Evolutionary conservation across 805 yeast genomes (phyloP), one percentile per base, ranked within the genome.

Genomic region (Saturnispora besseyi): DNA sequence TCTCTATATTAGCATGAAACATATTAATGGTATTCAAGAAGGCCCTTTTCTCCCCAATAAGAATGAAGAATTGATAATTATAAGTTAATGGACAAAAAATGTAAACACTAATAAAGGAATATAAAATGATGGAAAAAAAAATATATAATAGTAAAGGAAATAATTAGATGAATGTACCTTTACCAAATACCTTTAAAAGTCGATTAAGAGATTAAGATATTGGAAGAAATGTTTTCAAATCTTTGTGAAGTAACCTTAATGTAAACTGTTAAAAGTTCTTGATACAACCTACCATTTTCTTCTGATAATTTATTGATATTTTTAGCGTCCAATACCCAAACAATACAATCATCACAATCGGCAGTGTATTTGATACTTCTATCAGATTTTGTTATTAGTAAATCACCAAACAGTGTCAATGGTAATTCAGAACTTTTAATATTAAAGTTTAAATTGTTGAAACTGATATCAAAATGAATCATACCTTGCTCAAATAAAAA

Each of bases 161-260:
- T 15, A 31, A 9, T 10, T 29, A 18, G 7, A 32, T 38, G 26
- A 26, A 15, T 41, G 15, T 12, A 18, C 32, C 12, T 10, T 18
- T 33, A 4, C 8, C 12, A 15, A 28, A 28, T 5, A 32, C 13
- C 11, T 5, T 9, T n/a, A 21, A 40, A 24, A n/a, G 13, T 1
- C 5, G 12, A 4, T 24, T 38, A 56, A 28, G 65, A 61, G 8
- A 87, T 79, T 46, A 87, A 70, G 24, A 89, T 75, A 61, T 85
- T 87, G 3, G 93, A 87, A 3, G 91, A 76, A 55, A 88, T 70
- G 28, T 86, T 78, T 53, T 81, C 87, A 57, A 84, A 83, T 55
- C 96, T 70, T 58, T 79, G 88, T 51, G 82, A 81, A 33, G 80
- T 72, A 47, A 89, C 66, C 44, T 79, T 75, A 54, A 84, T 68